These are phyloP conservation scores for Cryptococcus floricola DNA, from an alignment of 1,284 basidiomycete species.

Conservation along the genomic window DNA sequence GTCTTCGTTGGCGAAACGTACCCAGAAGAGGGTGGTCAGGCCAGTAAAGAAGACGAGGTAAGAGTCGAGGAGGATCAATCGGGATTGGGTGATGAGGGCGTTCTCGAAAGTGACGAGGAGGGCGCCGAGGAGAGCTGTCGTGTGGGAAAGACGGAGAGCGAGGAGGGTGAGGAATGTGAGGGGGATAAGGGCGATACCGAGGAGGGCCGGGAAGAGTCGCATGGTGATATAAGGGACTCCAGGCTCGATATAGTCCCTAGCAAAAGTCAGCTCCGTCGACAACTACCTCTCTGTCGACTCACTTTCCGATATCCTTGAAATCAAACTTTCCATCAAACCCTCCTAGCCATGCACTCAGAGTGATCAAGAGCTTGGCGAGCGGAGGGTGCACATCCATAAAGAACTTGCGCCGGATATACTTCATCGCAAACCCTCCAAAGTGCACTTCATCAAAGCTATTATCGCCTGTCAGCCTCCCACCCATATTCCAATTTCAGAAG, in stretches of 20 bases:
- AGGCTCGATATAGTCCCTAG: slow-evolving; percentile 65
- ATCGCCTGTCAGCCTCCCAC: background rate
- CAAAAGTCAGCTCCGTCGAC: background rate
- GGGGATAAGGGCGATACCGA: slow-evolving; percentile 86
- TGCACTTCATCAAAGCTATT: slow-evolving; percentile 94
- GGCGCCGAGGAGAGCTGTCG: slow-evolving; percentile 82
- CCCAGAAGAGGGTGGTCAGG: slow-evolving; percentile 80
- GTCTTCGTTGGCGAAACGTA: slow-evolving; percentile 87
- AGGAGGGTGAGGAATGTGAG: slow-evolving; percentile 91
- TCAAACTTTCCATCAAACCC: slow-evolving; percentile 95
- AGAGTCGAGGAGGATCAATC: slow-evolving; percentile 95
- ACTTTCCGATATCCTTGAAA: slow-evolving; percentile 96
- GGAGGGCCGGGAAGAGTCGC: slow-evolving; percentile 84
- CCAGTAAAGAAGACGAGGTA: slow-evolving; percentile 97
- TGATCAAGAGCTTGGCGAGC: slow-evolving; percentile 91
- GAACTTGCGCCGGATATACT: slow-evolving; percentile 84
- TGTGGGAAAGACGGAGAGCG: slow-evolving; percentile 80
- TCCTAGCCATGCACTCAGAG: slow-evolving; percentile 77
- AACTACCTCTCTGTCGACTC: slow-evolving; percentile 41
- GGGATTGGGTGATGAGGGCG: slow-evolving; percentile 88
- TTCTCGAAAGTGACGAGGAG: slow-evolving; percentile 96
- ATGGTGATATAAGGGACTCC: slow-evolving; percentile 92
- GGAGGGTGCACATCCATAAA: slow-evolving; percentile 98
- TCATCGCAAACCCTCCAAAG: slow-evolving; percentile 90
- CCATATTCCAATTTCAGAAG: background rate